Evolutionary conservation across 2,329 filamentous ascomycete species (phyloP).

Genomic region (Pseudopyricularia cyperi): DNA sequence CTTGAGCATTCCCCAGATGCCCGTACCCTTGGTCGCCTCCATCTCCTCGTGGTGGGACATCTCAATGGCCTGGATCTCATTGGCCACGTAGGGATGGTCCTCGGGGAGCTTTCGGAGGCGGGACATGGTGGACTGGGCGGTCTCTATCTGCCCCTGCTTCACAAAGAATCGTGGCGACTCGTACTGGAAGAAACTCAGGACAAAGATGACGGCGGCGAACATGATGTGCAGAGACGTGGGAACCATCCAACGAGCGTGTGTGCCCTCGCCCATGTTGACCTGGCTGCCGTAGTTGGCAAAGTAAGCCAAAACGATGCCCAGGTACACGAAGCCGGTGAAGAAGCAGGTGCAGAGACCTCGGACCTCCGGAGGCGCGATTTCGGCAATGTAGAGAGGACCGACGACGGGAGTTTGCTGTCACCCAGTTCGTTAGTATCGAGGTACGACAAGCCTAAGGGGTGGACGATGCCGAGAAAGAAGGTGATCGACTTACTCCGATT

Average conservation of each 20-base stretch:
- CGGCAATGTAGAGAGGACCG: constrained; percentile 53
- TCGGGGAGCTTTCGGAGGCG: constrained; percentile 42
- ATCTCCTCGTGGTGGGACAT: constrained; percentile 54
- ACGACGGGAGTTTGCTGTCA: constrained; percentile 15
- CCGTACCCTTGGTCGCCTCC: constrained; percentile 53
- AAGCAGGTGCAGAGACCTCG: constrained; percentile 60
- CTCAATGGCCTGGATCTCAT: constrained; percentile 51
- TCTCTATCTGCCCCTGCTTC: constrained; percentile 45
- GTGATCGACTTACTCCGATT: constrained; percentile 26
- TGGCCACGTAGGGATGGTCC: constrained; percentile 45
- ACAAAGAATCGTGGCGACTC: constrained; percentile 60
- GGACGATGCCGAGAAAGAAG: not conserved
- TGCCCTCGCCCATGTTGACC: constrained; percentile 30
- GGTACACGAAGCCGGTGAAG: constrained; percentile 57
- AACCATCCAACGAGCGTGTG: constrained; percentile 37
- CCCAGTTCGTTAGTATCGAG: not conserved
- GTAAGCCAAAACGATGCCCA: constrained; percentile 65
- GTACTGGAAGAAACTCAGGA: constrained; percentile 51
- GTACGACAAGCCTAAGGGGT: not conserved
- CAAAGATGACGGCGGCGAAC: constrained; percentile 57
- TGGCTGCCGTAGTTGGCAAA: constrained; percentile 53
- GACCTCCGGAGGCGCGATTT: constrained; percentile 54
- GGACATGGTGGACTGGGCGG: constrained; percentile 39
- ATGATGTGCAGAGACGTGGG: constrained; percentile 66
- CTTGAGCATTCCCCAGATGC: constrained; percentile 49